phyloP scores from a whole-genome alignment of 2,329 filamentous ascomycete genomes.

The Colletotrichum sp. region DNA sequence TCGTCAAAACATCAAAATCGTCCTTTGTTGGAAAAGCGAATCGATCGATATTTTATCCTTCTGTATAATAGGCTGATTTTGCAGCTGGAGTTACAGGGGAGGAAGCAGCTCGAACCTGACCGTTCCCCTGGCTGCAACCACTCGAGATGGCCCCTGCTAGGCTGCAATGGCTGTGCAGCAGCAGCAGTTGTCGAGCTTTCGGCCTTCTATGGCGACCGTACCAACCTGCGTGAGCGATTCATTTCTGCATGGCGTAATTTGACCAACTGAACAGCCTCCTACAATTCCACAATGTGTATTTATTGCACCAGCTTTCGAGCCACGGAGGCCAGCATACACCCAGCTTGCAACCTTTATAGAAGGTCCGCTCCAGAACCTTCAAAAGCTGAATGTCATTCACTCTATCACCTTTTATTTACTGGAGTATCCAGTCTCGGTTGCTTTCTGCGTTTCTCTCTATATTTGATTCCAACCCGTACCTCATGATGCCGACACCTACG shows the following conservation, averaged over 20 bases:
- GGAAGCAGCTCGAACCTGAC: neutral
- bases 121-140: rapidly evolving
- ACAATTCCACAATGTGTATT: neutral
- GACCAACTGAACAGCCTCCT: neutral
- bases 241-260: rapidly evolving
- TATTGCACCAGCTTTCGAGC: rapidly evolving
- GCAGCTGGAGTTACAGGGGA: neutral
- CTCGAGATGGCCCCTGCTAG: neutral
- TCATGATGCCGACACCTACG: neutral
- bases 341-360: rapidly evolving
- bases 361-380: neutral
- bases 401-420: rapidly evolving
- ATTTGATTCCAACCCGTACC: neutral
- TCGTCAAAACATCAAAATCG: neutral
- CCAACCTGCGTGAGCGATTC: neutral
- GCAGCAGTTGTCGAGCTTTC: neutral
- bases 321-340: neutral
- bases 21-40: neutral
- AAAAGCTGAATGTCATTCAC: rapidly evolving
- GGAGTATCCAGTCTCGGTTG: neutral
- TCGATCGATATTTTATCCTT: neutral
- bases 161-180: neutral
- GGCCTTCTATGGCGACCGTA: rapidly evolving
- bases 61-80: rapidly evolving
- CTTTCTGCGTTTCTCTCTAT: rapidly evolving